phyloP scores from a whole-genome alignment of 306 rosid genomes.

The Dryas drummondii region DNA sequence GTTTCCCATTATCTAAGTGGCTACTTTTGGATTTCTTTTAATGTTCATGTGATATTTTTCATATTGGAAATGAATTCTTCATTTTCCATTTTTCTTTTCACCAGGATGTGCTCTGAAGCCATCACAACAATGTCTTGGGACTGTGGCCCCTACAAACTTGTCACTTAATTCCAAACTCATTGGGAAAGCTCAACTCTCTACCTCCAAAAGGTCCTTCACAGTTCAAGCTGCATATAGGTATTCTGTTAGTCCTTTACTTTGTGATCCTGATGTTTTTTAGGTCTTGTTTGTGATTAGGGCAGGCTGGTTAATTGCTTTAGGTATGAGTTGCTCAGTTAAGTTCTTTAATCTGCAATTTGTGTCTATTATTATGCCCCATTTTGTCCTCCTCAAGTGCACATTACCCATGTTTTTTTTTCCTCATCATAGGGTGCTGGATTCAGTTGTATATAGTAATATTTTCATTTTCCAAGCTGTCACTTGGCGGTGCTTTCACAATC shows the following conservation, averaged over 20 bases:
- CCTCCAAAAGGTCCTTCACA: constrained; percentile 46
- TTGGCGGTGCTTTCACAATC: background rate
- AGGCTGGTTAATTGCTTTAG: background rate
- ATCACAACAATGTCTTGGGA: constrained; percentile 38
- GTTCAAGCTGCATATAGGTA: constrained; percentile 86
- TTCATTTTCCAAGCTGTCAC: background rate
- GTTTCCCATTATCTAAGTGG: background rate
- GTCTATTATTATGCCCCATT: background rate
- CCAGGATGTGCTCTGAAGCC: constrained; percentile 45
- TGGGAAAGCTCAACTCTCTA: constrained; percentile 38
- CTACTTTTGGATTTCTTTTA: background rate
- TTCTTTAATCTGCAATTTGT: background rate
- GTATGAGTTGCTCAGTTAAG: background rate
- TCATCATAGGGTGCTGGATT: background rate
- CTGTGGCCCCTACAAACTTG: constrained; percentile 37
- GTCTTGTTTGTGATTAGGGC: background rate
- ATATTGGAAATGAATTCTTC: background rate
- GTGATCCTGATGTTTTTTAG: background rate
- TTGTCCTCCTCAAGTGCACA: background rate
- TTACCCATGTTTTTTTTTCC: background rate
- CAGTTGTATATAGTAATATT: background rate
- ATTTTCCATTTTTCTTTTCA: background rate
- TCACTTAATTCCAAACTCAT: constrained; percentile 34
- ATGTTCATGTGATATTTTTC: background rate
- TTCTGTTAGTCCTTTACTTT: constrained; percentile 16